Base-by-base conservation (phyloP, 2,329 filamentous ascomycete species). In the Fusarium sambucinum region DNA sequence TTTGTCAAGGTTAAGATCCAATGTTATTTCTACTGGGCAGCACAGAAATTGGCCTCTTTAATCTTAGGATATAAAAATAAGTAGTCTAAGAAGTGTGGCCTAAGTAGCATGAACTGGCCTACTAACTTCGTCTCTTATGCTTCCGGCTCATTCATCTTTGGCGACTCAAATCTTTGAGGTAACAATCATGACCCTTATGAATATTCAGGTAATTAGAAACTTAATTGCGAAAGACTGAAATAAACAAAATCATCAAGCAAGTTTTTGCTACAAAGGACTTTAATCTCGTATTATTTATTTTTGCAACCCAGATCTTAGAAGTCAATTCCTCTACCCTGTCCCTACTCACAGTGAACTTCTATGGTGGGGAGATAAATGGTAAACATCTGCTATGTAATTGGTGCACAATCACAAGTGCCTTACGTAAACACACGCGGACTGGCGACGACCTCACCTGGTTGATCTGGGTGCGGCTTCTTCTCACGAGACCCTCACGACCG, bases 341-440 rank as follows among this genome's bases (percentile, higher is more conserved):
- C 16, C 32, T 33, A 9, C 35, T 38, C n/a, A 21, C 4, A 33
- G 23, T 30, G 33, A 38, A 42, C 27, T 46, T 29, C 38, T 37
- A 59, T 55, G 55, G 57, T 40, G 55, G 33, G 41, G 35, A 33
- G 29, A 50, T 27, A 21, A 52, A 75, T 71, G 66, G 55, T 60
- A 68, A 75, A 66, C 46, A 32, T 38, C 46, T 55, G 48, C 23
- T 10, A 50, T 25, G 7, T 67, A 55, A 75, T 77, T 77, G 75
- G 74, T 19, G 51, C 52, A 33, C 23, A 13, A 37, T 12, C 13
- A 19, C 11, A 13, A n/a, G 23, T 41, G n/a, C 61, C 59, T 77
- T 77, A 77, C 74, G 59, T 77, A 77, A 76, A 41, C 51, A 70
- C 65, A 46, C 58, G 65, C 67, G 65, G 68, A 65, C 67, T 66